Evolutionary conservation across 805 yeast genomes (phyloP).

Genomic region (Myxozyma monticola): DNA sequence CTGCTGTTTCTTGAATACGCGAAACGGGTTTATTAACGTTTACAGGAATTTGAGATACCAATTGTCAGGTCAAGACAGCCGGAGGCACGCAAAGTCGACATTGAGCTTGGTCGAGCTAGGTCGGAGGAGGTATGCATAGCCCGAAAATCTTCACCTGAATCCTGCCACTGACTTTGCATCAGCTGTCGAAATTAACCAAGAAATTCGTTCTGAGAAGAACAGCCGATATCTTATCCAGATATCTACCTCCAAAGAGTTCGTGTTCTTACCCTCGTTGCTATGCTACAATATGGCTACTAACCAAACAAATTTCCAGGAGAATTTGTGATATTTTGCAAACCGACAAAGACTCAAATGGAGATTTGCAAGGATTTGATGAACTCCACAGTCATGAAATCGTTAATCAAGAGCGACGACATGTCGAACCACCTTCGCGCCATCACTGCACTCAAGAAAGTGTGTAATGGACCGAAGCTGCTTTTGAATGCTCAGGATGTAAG

Average conservation of each 20-base stretch:
- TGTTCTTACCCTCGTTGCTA: not conserved
- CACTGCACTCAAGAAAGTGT: constrained; percentile 71
- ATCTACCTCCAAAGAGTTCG: constrained; percentile 60
- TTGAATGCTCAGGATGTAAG: constrained; percentile 8
- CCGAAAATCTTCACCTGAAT: too few species aligned
- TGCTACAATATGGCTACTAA: too few species aligned
- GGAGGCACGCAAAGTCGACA: constrained; percentile 51
- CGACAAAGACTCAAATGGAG: constrained; percentile 59
- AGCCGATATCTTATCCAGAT: constrained; percentile 52
- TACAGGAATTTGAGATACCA: constrained; percentile 60
- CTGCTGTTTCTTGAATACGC: not conserved
- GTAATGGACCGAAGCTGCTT: constrained; percentile 75
- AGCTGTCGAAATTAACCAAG: constrained; percentile 60
- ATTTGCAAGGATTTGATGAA: constrained; percentile 55
- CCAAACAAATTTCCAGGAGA: constrained; percentile 60
- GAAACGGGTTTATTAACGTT: constrained; percentile 26
- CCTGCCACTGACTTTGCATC: not conserved
- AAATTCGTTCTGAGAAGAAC: constrained; percentile 74
- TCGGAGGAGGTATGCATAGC: constrained; percentile 52
- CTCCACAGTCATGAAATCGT: constrained; percentile 38
- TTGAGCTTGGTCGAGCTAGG: constrained; percentile 58
- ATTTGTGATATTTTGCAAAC: constrained; percentile 71
- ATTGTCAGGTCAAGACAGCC: constrained; percentile 69
- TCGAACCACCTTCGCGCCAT: constrained; percentile 62
- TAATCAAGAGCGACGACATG: constrained; percentile 37